These are phyloP conservation scores for Emericellopsis atlantica DNA, from an alignment of 2,329 filamentous ascomycete genomes.

Conservation along the genomic window DNA sequence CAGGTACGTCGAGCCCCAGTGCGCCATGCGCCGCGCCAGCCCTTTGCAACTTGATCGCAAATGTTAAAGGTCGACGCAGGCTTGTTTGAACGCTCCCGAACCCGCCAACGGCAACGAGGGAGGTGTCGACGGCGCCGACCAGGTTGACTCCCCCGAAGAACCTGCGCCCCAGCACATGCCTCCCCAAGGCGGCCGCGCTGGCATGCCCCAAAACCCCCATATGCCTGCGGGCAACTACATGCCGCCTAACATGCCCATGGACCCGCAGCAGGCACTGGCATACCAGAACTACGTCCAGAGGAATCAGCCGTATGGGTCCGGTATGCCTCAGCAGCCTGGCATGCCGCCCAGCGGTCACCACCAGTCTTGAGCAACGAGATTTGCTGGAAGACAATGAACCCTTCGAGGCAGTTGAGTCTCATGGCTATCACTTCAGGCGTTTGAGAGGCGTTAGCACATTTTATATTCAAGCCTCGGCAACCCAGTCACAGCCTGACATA, in stretches of 20 bases:
- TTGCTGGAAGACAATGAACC: no score
- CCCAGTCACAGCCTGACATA: no score
- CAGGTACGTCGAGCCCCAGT: constrained; percentile 53
- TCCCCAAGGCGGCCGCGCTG: constrained; percentile 42
- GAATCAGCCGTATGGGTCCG: constrained; percentile 55
- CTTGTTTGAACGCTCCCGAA: constrained; percentile 92
- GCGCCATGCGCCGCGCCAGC: neutral
- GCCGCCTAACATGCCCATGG: constrained; percentile 49
- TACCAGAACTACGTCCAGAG: constrained; percentile 78
- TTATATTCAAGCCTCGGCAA: no score
- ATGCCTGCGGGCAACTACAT: constrained; percentile 54
- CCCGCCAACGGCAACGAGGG: constrained; percentile 71
- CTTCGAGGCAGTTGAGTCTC: no score
- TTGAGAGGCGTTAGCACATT: no score
- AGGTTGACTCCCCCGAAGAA: constrained; percentile 87
- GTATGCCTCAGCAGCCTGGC: constrained; percentile 33
- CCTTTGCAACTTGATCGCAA: neutral
- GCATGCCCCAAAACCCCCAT: constrained; percentile 51
- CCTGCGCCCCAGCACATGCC: constrained; percentile 59
- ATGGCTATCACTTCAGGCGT: no score
- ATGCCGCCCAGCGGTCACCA: constrained; percentile 1
- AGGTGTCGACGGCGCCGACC: constrained; percentile 61
- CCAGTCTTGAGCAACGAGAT: neutral
- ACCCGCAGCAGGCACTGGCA: constrained; percentile 66
- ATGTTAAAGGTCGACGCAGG: constrained; percentile 37